Conservation (phyloP, 192 early-diverging fungal genomes). For the Mortierella hygrophila region DNA sequence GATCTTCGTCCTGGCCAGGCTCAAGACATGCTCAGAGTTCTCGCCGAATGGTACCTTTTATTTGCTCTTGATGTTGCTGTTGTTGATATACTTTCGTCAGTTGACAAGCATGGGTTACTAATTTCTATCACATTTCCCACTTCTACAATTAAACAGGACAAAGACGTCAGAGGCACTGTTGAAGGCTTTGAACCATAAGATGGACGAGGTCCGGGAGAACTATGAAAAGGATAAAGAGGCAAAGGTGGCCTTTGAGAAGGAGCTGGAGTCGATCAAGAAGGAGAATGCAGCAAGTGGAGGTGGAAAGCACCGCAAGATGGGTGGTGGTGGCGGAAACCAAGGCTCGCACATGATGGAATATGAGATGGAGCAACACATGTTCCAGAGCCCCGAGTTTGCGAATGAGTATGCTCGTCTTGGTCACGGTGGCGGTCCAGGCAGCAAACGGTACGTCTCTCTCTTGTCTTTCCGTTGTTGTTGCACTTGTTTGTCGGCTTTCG, state of each 20-base stretch:
- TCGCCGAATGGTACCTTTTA: constrained; percentile 69
- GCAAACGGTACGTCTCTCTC: constrained; percentile 6
- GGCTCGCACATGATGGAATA: constrained; percentile 47
- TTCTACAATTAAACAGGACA: constrained; percentile 54
- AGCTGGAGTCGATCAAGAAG: constrained; percentile 60
- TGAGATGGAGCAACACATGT: constrained; percentile 47
- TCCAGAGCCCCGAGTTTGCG: constrained; percentile 47
- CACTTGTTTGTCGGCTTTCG: neutral
- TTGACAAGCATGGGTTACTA: too few species aligned
- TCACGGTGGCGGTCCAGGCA: constrained; percentile 17
- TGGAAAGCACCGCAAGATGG: constrained; percentile 39
- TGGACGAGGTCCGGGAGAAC: constrained; percentile 61
- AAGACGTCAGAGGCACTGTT: constrained; percentile 68
- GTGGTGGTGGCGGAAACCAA: neutral
- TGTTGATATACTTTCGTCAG: neutral
- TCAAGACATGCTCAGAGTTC: constrained; percentile 63
- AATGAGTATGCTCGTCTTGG: constrained; percentile 34
- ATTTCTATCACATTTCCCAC: too few species aligned
- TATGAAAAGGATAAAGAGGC: constrained; percentile 54
- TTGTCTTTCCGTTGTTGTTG: neutral
- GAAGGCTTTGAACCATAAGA: constrained; percentile 64
- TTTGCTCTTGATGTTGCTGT: neutral
- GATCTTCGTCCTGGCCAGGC: constrained; percentile 79
- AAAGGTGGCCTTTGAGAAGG: constrained; percentile 61
- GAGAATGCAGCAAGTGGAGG: constrained; percentile 36